These are phyloP conservation scores for Aspergillus candidus DNA, from an alignment of 2,329 filamentous ascomycete species.

Conservation along the genomic window DNA sequence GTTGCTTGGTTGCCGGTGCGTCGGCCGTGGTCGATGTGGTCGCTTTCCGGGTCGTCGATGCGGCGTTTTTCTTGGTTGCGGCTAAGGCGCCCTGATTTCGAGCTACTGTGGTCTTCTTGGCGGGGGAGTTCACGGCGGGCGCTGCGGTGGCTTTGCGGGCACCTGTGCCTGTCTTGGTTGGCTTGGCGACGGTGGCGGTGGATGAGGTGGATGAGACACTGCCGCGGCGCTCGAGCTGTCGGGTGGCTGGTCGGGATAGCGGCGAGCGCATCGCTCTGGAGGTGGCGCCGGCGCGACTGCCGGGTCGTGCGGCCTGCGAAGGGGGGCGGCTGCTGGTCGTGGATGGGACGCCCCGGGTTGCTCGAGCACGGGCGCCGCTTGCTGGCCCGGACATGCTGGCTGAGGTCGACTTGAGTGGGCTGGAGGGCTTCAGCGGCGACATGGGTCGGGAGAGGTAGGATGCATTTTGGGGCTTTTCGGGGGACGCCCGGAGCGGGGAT, in stretches of 20 bases:
- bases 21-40: constrained; percentile 28
- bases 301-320: constrained; percentile 26
- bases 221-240: constrained; percentile 33
- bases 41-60: constrained; percentile 28
- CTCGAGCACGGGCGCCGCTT: constrained; percentile 16
- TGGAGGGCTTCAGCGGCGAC: constrained; percentile 56
- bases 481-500: constrained; percentile 44
- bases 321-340: constrained; percentile 20
- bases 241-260: constrained; percentile 33
- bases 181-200: constrained; percentile 32
- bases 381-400: constrained; percentile 14
- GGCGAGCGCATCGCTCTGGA: constrained; percentile 25
- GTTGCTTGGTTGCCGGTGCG: constrained; percentile 27
- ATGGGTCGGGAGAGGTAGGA: constrained; percentile 53
- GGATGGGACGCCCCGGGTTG: constrained; percentile 21
- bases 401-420: constrained; percentile 30
- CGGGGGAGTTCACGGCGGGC: constrained; percentile 18
- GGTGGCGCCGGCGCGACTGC: constrained; percentile 24
- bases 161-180: constrained; percentile 22
- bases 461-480: constrained; percentile 45
- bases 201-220: constrained; percentile 35
- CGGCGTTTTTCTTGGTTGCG: constrained; percentile 30
- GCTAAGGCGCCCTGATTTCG: constrained; percentile 29
- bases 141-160: constrained; percentile 26
- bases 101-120: constrained; percentile 25